Conservation (phyloP, 179 eudicot species). For the Amaranthus tricolor region DNA sequence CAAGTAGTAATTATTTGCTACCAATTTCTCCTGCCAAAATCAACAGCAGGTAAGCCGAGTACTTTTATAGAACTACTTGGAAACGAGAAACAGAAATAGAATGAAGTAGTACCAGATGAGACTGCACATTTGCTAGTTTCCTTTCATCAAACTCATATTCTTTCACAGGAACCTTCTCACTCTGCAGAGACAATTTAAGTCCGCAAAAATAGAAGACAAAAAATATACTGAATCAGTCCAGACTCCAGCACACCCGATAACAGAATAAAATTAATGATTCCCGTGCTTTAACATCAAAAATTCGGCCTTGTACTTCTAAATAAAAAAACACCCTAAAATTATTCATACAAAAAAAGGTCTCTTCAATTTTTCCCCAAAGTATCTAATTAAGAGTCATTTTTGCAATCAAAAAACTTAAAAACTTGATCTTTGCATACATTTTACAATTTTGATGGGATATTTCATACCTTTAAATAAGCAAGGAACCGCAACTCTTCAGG, state of each 20-base stretch:
- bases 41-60: no score
- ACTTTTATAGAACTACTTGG: not conserved
- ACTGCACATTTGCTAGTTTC: constrained; percentile 63
- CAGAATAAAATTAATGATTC: not conserved
- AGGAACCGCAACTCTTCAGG: constrained; percentile 86
- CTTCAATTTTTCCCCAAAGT: not conserved
- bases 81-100: not conserved
- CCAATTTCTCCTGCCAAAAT: constrained; percentile 56
- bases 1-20: constrained; percentile 58
- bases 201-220: not conserved
- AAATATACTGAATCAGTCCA: not conserved
- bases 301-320: no score
- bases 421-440: not conserved
- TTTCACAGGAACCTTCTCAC: constrained; percentile 70
- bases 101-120: constrained; percentile 57
- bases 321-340: no score
- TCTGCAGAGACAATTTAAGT: constrained; percentile 31
- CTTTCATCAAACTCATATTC: constrained; percentile 59
- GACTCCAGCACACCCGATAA: not conserved
- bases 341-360: not conserved
- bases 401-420: not conserved
- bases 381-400: not conserved
- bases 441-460: not conserved
- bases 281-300: not conserved
- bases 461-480: constrained; percentile 62